These are phyloP conservation scores for Alnus rubra DNA, from an alignment of 306 rosid species.

Conservation along the genomic window DNA sequence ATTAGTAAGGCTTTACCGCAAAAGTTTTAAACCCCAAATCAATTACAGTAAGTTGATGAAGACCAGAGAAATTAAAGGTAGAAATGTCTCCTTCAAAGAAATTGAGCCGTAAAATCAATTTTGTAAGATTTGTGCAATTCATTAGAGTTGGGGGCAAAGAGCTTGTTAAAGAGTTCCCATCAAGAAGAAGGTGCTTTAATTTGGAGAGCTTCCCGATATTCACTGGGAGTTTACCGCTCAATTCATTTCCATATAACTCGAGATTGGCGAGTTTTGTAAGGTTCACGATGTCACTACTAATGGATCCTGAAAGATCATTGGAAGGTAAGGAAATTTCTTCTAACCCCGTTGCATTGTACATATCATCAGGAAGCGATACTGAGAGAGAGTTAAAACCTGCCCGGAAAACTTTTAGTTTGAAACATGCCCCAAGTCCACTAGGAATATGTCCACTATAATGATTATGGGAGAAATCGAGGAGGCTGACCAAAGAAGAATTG, in stretches of 20 bases:
- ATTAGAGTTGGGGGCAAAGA: not conserved
- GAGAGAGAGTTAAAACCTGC: slow-evolving; percentile 11
- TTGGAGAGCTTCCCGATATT: slow-evolving; percentile 7
- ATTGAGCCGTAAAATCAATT: not conserved
- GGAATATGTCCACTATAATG: not conserved
- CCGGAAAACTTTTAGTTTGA: slow-evolving; percentile 1
- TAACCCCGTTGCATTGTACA: not conserved
- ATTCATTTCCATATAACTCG: not conserved
- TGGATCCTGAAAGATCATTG: not conserved
- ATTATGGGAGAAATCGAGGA: slow-evolving; percentile 17
- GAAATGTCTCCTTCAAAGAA: slow-evolving; percentile 7
- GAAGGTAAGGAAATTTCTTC: not conserved
- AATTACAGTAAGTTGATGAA: not conserved
- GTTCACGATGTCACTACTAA: not conserved
- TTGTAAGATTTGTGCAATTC: slow-evolving; percentile 6
- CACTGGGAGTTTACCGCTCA: not conserved
- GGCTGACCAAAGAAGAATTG: not conserved
- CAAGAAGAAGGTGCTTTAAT: not conserved
- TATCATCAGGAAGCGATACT: slow-evolving; percentile 11
- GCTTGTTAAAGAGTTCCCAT: not conserved
- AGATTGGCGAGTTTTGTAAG: slow-evolving; percentile 3
- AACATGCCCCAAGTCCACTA: slow-evolving; percentile 1
- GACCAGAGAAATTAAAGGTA: not conserved
- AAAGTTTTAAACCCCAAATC: not conserved
- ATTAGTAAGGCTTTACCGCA: not conserved